phyloP scores from a whole-genome alignment of 371 early-diverging fungal genomes.

The Mortierella sp. region DNA sequence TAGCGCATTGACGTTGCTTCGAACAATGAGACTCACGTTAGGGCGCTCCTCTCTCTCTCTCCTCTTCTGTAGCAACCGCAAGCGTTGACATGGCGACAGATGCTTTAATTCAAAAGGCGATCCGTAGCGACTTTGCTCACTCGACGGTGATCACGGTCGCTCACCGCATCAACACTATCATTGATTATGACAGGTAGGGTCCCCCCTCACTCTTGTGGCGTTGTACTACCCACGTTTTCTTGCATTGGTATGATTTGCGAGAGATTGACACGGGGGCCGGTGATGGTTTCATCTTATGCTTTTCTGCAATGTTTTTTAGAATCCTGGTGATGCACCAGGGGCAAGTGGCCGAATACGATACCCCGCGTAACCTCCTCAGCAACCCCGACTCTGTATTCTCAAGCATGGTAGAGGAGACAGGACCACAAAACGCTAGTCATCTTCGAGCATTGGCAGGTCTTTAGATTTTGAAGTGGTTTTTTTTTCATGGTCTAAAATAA shows the following conservation, averaged over 20 bases:
- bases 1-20: too few relatives aligned
- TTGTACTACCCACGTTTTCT: too few relatives aligned
- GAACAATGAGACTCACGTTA: too few relatives aligned
- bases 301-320: slow-evolving; percentile 2
- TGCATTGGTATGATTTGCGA: too few relatives aligned
- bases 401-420: slow-evolving; percentile 81
- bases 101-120: slow-evolving; percentile 65
- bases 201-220: background rate
- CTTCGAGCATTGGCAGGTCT: slow-evolving; percentile 39
- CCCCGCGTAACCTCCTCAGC: slow-evolving; percentile 53
- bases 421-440: slow-evolving; percentile 50
- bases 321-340: slow-evolving; percentile 61
- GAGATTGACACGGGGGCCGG: background rate
- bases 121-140: slow-evolving; percentile 85
- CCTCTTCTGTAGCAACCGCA: slow-evolving; percentile 32
- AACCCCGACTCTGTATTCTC: slow-evolving; percentile 78
- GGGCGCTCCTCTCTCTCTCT: background rate
- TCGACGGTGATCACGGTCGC: slow-evolving; percentile 95
- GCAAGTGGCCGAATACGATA: slow-evolving; percentile 59
- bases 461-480: background rate
- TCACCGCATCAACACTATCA: slow-evolving; percentile 69
- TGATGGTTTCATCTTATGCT: background rate
- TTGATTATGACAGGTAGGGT: slow-evolving; percentile 48
- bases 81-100: slow-evolving; percentile 55
- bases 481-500: background rate